Percentiles rank a stretch among this genome's conserved stretches.
Conservation (phyloP, 352 stramenopile species). For the Globisporangium splendens region DNA sequence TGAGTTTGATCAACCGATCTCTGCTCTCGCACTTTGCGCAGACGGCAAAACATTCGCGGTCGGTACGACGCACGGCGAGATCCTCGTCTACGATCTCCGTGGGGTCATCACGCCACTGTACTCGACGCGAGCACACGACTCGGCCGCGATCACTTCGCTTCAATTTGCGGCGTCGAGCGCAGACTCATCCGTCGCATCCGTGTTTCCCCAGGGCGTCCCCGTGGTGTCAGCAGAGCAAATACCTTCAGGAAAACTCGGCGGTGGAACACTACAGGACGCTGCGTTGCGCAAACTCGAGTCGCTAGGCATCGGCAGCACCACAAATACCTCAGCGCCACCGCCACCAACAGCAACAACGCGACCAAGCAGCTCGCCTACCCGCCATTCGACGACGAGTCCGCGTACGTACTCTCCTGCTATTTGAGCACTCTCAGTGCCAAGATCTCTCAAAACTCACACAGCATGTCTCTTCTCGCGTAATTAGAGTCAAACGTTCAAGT, state of each 20-base stretch:
- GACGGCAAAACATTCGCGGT: constrained; percentile 66
- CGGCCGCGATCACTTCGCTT: constrained; percentile 41
- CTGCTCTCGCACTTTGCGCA: constrained; percentile 50
- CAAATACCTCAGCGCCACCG: constrained; percentile 1
- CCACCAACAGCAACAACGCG: neutral
- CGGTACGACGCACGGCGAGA: constrained; percentile 44
- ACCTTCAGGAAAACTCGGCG: constrained; percentile 22
- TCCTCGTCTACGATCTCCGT: constrained; percentile 65
- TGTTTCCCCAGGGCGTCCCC: constrained; percentile 32
- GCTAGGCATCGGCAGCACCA: constrained; percentile 19
- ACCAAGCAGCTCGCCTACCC: neutral
- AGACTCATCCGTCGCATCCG: constrained; percentile 18
- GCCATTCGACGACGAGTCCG: neutral
- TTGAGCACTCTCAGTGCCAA: neutral
- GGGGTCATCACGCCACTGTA: constrained; percentile 60
- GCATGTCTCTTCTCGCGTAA: neutral
- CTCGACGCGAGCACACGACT: constrained; percentile 35
- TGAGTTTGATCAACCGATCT: constrained; percentile 58
- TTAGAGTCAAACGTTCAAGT: neutral
- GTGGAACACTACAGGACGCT: constrained; percentile 39
- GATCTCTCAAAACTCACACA: neutral
- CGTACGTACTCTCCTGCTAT: constrained; percentile 1
- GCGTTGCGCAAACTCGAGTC: constrained; percentile 39
- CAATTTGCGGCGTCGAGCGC: constrained; percentile 44
- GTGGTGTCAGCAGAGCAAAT: constrained; percentile 45